phyloP scores from a whole-genome alignment of 73 alveolate genomes.

The Paramecium sexaurelia region DNA sequence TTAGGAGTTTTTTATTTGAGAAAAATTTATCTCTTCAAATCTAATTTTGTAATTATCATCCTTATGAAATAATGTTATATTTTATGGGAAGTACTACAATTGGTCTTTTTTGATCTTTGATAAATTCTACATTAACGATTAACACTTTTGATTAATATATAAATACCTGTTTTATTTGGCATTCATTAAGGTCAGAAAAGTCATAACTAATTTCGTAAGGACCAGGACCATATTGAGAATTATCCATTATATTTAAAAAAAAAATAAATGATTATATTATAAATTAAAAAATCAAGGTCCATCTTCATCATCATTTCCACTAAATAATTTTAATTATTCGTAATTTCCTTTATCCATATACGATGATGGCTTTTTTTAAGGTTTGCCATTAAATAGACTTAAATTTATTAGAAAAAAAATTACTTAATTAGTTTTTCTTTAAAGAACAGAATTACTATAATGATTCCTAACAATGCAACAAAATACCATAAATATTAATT shows the following conservation, averaged over 20 bases:
- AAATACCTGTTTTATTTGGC: not conserved
- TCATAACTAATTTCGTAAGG: too few relatives aligned
- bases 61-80: not conserved
- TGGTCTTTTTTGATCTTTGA: not conserved
- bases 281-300: not conserved
- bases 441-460: not conserved
- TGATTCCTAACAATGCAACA: not conserved
- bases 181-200: not conserved
- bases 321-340: not conserved
- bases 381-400: not conserved
- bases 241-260: too few relatives aligned
- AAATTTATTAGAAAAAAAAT: not conserved
- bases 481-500: not conserved
- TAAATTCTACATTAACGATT: not conserved
- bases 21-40: not conserved
- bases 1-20: too few relatives aligned
- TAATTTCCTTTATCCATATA: not conserved
- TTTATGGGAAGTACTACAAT: not conserved
- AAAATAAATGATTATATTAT: too few relatives aligned
- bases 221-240: too few relatives aligned
- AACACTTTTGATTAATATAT: not conserved
- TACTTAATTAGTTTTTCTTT: not conserved
- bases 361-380: not conserved
- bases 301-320: conserved; percentile 22
- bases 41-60: not conserved